Evolutionary conservation across 2,329 filamentous ascomycete species (phyloP).

Genomic region (Colletotrichum phormii): DNA sequence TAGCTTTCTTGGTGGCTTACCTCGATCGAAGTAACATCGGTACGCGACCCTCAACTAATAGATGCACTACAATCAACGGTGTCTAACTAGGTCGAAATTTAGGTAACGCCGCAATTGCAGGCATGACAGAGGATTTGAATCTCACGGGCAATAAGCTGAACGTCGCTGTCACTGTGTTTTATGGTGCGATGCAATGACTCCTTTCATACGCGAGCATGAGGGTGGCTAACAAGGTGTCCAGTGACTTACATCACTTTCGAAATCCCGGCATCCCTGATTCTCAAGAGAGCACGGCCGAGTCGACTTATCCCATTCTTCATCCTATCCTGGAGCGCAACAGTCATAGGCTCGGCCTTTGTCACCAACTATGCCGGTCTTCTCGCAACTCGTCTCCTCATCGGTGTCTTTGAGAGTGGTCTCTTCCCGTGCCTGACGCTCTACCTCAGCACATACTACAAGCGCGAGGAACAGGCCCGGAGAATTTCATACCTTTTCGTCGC

Average conservation of each 20-base stretch:
- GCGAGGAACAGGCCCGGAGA: conserved; percentile 41
- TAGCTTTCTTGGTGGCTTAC: conserved; percentile 47
- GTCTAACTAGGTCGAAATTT: conserved; percentile 8
- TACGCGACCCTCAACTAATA: not conserved
- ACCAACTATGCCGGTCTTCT: conserved; percentile 54
- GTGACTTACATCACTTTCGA: conserved; percentile 61
- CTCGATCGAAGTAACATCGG: conserved; percentile 45
- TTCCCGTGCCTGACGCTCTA: conserved; percentile 59
- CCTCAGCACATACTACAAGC: conserved; percentile 53
- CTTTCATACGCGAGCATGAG: conserved; percentile 52
- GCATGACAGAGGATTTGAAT: conserved; percentile 48
- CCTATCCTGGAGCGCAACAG: conserved; percentile 59
- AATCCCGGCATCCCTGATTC: conserved; percentile 45
- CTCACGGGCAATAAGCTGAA: conserved; percentile 52
- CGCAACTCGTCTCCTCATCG: conserved; percentile 58
- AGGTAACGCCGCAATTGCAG: conserved; percentile 48
- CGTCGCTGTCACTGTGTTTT: conserved; percentile 56
- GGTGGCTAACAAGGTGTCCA: conserved; percentile 67
- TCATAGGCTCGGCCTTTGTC: conserved; percentile 60
- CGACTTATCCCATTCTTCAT: conserved; percentile 44
- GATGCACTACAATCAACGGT: fast-evolving
- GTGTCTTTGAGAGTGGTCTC: conserved; percentile 60
- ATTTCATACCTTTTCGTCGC: conserved; percentile 63
- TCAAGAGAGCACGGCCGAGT: conserved; percentile 48
- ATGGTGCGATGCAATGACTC: conserved; percentile 55